Evolutionary conservation across 495 filamentous ascomycete species (phyloP).

Genomic region (Staphylotrichum longicolle): DNA sequence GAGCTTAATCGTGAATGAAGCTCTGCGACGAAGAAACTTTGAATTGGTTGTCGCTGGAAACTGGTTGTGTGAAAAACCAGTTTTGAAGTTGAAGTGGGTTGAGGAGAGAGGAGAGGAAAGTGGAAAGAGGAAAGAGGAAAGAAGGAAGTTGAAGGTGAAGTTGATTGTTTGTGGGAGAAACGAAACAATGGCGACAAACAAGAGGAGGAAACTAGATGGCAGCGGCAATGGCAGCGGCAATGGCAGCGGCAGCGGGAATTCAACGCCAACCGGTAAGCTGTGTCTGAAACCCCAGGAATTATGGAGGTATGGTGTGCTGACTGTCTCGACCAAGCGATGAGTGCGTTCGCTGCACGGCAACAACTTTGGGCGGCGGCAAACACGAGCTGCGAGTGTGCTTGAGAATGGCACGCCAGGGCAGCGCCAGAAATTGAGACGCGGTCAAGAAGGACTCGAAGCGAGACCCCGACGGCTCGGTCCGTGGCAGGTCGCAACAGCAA

Average conservation of each 20-base stretch:
- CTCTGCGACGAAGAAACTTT: neutral
- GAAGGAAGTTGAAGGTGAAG: neutral
- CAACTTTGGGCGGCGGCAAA: constrained; percentile 32
- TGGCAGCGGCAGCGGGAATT: constrained; percentile 19
- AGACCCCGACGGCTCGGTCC: neutral
- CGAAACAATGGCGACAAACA: constrained; percentile 39
- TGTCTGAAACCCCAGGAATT: neutral
- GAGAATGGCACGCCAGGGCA: neutral
- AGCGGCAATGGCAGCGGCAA: constrained; percentile 18
- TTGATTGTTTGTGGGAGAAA: too few relatives aligned
- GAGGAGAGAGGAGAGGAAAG: neutral
- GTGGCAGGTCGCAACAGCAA: constrained; percentile 14
- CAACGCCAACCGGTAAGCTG: constrained; percentile 21
- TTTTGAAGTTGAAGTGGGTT: neutral
- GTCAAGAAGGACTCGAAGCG: neutral
- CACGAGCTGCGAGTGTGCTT: neutral
- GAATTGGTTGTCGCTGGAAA: neutral
- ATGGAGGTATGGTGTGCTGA: constrained; percentile 1
- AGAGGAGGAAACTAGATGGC: constrained; percentile 44
- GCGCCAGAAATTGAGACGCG: neutral
- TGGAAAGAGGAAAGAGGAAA: neutral
- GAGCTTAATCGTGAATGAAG: constrained; percentile 1
- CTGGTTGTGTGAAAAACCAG: neutral
- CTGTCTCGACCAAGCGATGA: constrained; percentile 39
- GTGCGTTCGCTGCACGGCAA: constrained; percentile 52